Percentiles rank a stretch among this genome's conserved stretches.
phyloP scores from a whole-genome alignment of 2,329 filamentous ascomycete species.

The Trichoderma koningiopsis region DNA sequence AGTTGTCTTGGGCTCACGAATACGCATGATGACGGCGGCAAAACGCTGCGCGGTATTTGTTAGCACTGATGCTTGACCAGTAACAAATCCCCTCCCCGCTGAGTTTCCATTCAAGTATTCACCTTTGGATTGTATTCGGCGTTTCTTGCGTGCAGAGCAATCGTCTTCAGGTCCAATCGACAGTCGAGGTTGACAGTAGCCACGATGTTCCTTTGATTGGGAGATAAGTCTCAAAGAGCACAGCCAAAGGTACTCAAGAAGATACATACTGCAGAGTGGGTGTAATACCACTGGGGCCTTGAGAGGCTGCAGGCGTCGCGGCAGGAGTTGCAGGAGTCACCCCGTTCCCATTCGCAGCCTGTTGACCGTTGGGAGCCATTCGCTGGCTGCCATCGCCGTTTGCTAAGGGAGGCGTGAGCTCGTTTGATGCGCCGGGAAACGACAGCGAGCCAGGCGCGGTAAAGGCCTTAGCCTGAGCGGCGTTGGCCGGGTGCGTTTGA shows the following conservation, averaged over 20 bases:
- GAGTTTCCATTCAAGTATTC: constrained; percentile 38
- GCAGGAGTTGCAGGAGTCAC: constrained; percentile 88
- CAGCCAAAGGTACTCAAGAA: constrained; percentile 36
- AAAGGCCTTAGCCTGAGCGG: constrained; percentile 92
- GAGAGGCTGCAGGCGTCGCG: constrained; percentile 82
- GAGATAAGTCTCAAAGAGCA: constrained; percentile 57
- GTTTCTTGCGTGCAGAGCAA: constrained; percentile 95
- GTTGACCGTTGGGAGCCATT: constrained; percentile 49
- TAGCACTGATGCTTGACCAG: constrained; percentile 21
- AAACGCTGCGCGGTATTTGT: constrained; percentile 69
- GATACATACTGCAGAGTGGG: constrained; percentile 96
- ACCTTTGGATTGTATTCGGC: constrained; percentile 99
- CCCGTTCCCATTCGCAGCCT: constrained; percentile 69
- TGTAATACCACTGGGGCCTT: constrained; percentile 85
- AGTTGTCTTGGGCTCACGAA: constrained; percentile 97
- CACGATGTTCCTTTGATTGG: constrained; percentile 85
- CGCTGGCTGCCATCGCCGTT: constrained; percentile 59
- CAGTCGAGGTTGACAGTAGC: constrained; percentile 98
- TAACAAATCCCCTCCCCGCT: not conserved
- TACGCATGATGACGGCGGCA: constrained; percentile 98
- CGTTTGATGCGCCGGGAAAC: constrained; percentile 81
- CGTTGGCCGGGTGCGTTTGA: constrained; percentile 88
- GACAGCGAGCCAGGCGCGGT: constrained; percentile 90
- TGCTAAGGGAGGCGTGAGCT: constrained; percentile 77
- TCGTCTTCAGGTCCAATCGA: constrained; percentile 97